Conservation (phyloP, 2,329 filamentous ascomycete genomes). For the Rutstroemia sp. region DNA sequence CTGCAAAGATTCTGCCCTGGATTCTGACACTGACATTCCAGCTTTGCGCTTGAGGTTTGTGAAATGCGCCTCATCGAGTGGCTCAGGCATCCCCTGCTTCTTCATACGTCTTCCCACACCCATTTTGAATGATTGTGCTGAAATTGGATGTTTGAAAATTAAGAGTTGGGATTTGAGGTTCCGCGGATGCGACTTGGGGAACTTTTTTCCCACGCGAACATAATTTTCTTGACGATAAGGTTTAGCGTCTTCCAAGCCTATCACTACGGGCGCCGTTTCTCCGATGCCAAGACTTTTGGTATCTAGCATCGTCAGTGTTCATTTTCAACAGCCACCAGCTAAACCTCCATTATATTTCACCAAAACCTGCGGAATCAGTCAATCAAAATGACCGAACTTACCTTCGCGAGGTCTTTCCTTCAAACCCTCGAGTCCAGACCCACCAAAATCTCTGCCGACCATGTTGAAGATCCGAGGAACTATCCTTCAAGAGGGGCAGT, state of each 20-base stretch:
- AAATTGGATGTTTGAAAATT: slow-evolving; percentile 1
- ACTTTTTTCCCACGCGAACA: slow-evolving; percentile 17
- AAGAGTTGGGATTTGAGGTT: slow-evolving; percentile 7
- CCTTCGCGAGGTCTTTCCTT: slow-evolving; percentile 81
- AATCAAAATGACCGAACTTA: slow-evolving; percentile 66
- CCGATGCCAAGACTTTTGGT: slow-evolving; percentile 13
- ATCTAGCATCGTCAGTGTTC: neutral
- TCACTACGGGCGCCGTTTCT: slow-evolving; percentile 9
- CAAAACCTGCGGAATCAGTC: neutral
- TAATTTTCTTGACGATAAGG: slow-evolving; percentile 19
- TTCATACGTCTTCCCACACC: slow-evolving; percentile 88
- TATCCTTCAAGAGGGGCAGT: slow-evolving; percentile 74
- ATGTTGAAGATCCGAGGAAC: slow-evolving; percentile 77
- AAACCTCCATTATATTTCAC: neutral
- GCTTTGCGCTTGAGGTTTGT: slow-evolving; percentile 81
- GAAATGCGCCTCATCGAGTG: slow-evolving; percentile 73
- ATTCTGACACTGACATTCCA: slow-evolving; percentile 55
- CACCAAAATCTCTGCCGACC: slow-evolving; percentile 75
- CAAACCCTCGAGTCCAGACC: slow-evolving; percentile 70
- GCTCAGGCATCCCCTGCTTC: slow-evolving; percentile 83
- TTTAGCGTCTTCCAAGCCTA: slow-evolving; percentile 12
- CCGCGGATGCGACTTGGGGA: slow-evolving; percentile 6
- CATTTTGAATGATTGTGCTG: slow-evolving; percentile 48
- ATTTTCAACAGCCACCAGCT: neutral
- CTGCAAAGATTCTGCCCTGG: slow-evolving; percentile 40